Evolutionary conservation across 345 rosid genomes (phyloP), one percentile per base, ranked within the genome.

Genomic region (Microcos paniculata): DNA sequence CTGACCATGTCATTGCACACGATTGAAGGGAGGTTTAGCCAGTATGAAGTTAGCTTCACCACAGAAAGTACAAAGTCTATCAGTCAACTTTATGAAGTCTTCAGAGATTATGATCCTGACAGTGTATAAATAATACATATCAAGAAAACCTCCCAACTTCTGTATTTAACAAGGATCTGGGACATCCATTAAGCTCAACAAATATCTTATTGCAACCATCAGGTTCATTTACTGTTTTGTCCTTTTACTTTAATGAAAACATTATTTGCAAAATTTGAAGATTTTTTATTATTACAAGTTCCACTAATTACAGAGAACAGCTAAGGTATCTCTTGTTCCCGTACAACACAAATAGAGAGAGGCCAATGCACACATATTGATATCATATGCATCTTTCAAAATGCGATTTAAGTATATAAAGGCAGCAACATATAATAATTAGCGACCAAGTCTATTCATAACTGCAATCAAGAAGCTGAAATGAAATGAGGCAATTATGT

Each of bases 371-470:
- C 35, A 66, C 11, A 65, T 24, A 40, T 23, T 21, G 35, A 58
- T 16, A 28, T 58, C 18, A 58, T n/a, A n/a, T 58, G 63, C 14
- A 58, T 12, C 51, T 65, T 23, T 42, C 19, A 43, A 42, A 42
- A 40, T 5, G 30, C 30, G n/a, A 23, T 42, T 64, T 40, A 11
- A 42, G 43, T 23, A 7, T 6, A 30, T 2, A 30, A 30, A 16
- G 18, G 59, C 43, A 69, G 5, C 72, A 69, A 51, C 59, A 49
- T 49, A 49, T 28, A 69, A 49, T 68, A 56, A 30, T 30, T 70
- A 51, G 59, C 18, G 19, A 31, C 18, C 30, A 49, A 11, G 31
- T 51, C 19, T n/a, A 31, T 0, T 70, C 59, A n/a, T 19, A 31
- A 19, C 0, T 6, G 10, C 11, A 6, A 28, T 49, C 30, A 6